Base-by-base conservation (phyloP, 2,329 filamentous ascomycete species). In the Phialocephala subalpina region DNA sequence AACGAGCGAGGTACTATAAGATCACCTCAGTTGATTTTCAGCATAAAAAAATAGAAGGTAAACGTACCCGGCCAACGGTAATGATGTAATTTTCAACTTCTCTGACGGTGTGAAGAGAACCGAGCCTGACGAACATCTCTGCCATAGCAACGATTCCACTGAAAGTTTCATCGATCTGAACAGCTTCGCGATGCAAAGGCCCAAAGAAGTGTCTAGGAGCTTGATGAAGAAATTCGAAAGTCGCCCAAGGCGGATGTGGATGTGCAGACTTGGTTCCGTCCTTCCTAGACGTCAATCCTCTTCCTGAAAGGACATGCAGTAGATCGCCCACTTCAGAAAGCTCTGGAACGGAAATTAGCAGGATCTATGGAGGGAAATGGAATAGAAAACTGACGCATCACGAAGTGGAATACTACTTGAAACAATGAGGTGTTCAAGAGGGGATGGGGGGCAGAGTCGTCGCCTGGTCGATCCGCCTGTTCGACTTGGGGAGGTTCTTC, bases 61-160 rank as follows among this genome's bases (percentile, higher is more conserved):
- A 47, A 47, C 58, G 2, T 59, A 62, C 63, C n/a, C 63, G 63
- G 35, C 55, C 63, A 65, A 65, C 63, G 12, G 36, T 25, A 47
- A 65, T 65, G 27, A 65, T 65, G 42, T 65, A 65, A 40, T 65
- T 55, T 53, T 65, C 63, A 49, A 65, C 59, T 62, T 65, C 63
- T 45, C 63, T 62, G 25, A 65, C 63, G 14, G 49, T 65, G 20
- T 62, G 63, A 52, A 65, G 40, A 58, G 22, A 42, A 12, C 63
- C 63, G 25, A 65, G 49, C 40, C 45, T 58, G 42, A 65, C 59
- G 36, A 65, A 65, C 16, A 35, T 62, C 36, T 65, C 63, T 22
- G 63, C 59, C 63, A 65, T 65, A 16, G 63, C 53, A 55, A 65
- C 29, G 12, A 65, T 65, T 20, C 63, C 63, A 45, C 55, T n/a